Evolutionary conservation across 139 green algal species (phyloP).

Genomic region (Auxenochlorella pyrenoidosa): DNA sequence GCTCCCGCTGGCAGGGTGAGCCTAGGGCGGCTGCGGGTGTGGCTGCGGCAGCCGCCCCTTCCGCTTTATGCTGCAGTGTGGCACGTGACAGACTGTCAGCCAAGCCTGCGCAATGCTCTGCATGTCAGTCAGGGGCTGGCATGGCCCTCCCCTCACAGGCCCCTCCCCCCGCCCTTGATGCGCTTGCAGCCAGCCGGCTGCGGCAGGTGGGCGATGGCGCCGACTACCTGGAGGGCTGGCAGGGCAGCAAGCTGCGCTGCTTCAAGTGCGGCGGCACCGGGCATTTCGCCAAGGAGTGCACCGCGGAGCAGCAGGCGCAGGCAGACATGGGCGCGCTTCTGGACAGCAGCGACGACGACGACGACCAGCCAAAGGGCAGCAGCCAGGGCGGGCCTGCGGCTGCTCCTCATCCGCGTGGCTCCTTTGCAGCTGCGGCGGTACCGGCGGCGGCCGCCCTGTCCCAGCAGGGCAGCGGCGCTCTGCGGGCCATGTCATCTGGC

Average conservation of each 20-base stretch:
- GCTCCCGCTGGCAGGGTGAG: constrained; percentile 19
- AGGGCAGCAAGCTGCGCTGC: constrained; percentile 40
- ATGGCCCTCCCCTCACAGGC: neutral
- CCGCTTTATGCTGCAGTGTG: neutral
- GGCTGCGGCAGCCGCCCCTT: neutral
- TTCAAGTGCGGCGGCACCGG: constrained; percentile 64
- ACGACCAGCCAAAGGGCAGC: neutral
- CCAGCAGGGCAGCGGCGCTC: neutral
- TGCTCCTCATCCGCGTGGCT: neutral
- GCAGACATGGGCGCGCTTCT: constrained; percentile 17
- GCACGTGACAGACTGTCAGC: neutral
- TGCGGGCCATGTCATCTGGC: neutral
- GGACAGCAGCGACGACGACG: constrained; percentile 29
- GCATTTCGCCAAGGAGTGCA: constrained; percentile 59
- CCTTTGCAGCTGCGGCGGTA: constrained; percentile 12
- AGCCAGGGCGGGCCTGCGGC: neutral
- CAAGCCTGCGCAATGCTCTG: neutral
- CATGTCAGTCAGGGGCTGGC: no score
- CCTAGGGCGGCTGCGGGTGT: neutral
- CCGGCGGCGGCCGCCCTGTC: constrained; percentile 20
- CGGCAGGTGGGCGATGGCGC: constrained; percentile 60
- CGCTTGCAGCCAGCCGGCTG: constrained; percentile 14
- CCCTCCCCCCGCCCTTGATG: no score
- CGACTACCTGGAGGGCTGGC: constrained; percentile 62
- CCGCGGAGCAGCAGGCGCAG: constrained; percentile 18